A percentile compares a stretch with the other conserved stretches of the same genome.
Conservation (phyloP, 78 protist genomes). For the Guillardia theta region DNA sequence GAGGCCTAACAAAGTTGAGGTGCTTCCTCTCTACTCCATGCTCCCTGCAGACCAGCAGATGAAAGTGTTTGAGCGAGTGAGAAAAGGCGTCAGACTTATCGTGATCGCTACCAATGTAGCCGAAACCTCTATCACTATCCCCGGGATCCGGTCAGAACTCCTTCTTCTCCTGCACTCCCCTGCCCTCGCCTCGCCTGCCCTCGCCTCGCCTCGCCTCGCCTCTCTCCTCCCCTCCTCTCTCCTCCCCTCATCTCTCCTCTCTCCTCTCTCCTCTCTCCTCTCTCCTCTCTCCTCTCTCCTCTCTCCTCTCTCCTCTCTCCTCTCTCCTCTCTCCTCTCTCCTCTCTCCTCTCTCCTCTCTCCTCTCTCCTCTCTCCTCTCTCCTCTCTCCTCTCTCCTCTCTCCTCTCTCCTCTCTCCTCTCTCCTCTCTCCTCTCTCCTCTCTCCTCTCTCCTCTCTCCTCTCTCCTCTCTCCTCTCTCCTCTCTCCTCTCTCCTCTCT, state of each 20-base stretch:
- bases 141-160: neutral
- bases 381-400: conserved; percentile 69
- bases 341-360: neutral
- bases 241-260: neutral
- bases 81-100: conserved; percentile 69
- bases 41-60: conserved; percentile 82
- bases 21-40: conserved; percentile 92
- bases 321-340: neutral
- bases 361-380: neutral
- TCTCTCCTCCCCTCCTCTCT: neutral
- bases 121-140: conserved; percentile 62
- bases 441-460: neutral
- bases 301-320: neutral
- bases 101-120: conserved; percentile 99
- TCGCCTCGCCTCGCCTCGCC: neutral
- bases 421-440: neutral
- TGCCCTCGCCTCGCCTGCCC: neutral
- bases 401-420: neutral
- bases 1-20: conserved; percentile 59
- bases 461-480: neutral
- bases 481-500: neutral
- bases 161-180: neutral
- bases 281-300: neutral
- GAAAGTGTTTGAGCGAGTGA: conserved; percentile 65
- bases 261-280: neutral